These are phyloP conservation scores for Purpureocillium lavendulum DNA, from an alignment of 2,329 filamentous ascomycete genomes.

Conservation along the genomic window DNA sequence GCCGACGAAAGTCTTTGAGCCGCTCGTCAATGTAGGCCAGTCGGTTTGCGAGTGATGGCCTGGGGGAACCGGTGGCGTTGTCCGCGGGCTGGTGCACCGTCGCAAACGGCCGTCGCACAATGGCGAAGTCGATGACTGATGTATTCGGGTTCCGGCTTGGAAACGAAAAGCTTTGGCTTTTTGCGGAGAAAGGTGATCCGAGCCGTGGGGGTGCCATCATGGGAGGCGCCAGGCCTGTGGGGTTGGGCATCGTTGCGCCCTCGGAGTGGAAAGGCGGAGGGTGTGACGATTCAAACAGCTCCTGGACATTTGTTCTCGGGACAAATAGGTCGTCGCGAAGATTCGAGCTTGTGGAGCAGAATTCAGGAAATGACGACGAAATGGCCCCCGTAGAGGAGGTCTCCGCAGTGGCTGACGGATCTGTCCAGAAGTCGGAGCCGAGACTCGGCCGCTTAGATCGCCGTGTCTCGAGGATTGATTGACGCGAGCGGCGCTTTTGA, in stretches of 20 bases:
- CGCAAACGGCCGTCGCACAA: constrained; percentile 44
- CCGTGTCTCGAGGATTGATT: constrained; percentile 37
- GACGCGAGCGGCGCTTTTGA: constrained; percentile 46
- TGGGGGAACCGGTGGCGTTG: constrained; percentile 22
- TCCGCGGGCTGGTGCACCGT: constrained; percentile 43
- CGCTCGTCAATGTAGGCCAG: constrained; percentile 52
- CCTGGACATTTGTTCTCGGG: constrained; percentile 31
- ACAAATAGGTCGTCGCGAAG: constrained; percentile 29
- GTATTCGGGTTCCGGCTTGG: constrained; percentile 47
- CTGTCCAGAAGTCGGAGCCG: constrained; percentile 44
- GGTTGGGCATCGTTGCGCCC: neutral
- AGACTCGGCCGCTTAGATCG: constrained; percentile 44
- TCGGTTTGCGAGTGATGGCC: constrained; percentile 38
- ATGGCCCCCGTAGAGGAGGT: constrained; percentile 9
- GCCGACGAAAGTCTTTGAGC: constrained; percentile 44
- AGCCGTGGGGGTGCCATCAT: constrained; percentile 36
- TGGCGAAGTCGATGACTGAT: constrained; percentile 33
- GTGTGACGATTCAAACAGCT: constrained; percentile 27
- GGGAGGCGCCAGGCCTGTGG: constrained; percentile 12
- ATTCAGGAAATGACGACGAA: constrained; percentile 16
- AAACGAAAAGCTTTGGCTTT: constrained; percentile 47
- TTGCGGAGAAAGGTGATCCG: constrained; percentile 49
- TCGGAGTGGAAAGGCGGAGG: constrained; percentile 4
- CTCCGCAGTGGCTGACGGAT: constrained; percentile 25
- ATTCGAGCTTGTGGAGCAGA: constrained; percentile 23